A percentile compares a stretch with the other conserved stretches of the same genome.
phyloP scores from a whole-genome alignment of 2,329 filamentous ascomycete genomes.

The Thermothelomyces thermophilus region DNA sequence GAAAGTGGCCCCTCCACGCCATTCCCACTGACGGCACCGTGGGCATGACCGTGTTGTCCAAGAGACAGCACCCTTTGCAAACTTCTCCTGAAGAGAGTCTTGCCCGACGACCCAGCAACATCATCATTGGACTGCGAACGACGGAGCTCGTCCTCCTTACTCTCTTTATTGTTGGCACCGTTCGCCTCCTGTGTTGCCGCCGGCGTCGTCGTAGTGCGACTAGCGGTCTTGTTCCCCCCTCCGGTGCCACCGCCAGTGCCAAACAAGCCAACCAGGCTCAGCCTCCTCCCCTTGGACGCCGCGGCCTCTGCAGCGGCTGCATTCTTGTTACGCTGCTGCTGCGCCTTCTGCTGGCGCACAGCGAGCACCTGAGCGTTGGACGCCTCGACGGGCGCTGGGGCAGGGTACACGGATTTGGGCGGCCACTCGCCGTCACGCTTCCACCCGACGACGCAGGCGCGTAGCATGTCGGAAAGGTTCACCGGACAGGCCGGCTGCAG shows the following conservation, averaged over 20 bases:
- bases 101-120: conserved; percentile 10
- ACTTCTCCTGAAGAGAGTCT: conserved; percentile 35
- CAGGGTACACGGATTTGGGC: conserved; percentile 40
- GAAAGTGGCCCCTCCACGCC: background rate
- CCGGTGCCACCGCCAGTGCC: background rate
- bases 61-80: conserved; percentile 41
- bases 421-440: conserved; percentile 93
- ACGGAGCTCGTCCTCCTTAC: conserved; percentile 7
- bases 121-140: conserved; percentile 5
- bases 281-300: conserved; percentile 8
- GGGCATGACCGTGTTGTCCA: conserved; percentile 23
- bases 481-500: conserved; percentile 82
- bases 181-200: background rate
- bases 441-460: conserved; percentile 81
- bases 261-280: conserved; percentile 25
- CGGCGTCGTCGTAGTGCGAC: background rate
- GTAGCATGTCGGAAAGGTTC: conserved; percentile 74
- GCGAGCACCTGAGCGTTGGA: conserved; percentile 40
- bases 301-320: background rate
- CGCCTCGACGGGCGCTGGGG: conserved; percentile 22
- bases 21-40: background rate
- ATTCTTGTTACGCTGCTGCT: conserved; percentile 27
- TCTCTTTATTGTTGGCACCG: background rate
- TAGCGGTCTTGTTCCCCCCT: background rate
- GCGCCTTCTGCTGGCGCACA: conserved; percentile 20